These are phyloP conservation scores for Penicillium lagena DNA, from an alignment of 495 filamentous ascomycete species.

Conservation along the genomic window DNA sequence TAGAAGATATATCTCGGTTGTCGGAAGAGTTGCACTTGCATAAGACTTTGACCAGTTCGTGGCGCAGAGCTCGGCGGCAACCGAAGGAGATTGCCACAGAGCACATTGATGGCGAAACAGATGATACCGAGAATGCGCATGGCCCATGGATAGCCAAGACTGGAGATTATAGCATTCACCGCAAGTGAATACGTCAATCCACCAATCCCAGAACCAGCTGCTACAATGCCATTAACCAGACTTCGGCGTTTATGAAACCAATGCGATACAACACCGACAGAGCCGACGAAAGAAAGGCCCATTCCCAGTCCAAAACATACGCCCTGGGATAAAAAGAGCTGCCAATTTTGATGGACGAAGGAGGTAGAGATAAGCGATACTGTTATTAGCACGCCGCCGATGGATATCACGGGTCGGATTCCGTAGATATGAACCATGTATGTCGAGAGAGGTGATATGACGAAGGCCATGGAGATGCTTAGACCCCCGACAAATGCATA, in stretches of 20 bases:
- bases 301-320: conserved; percentile 42
- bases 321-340: conserved; percentile 47
- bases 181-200: conserved; percentile 45
- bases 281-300: conserved; percentile 45
- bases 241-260: conserved; percentile 46
- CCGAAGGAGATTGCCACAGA: conserved; percentile 30
- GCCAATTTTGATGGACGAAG: conserved; percentile 39
- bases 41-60: conserved; percentile 23
- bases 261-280: conserved; percentile 40
- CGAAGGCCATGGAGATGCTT: conserved; percentile 39
- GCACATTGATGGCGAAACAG: conserved; percentile 30
- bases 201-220: conserved; percentile 43
- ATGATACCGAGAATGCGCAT: conserved; percentile 45
- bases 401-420: conserved; percentile 24
- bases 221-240: conserved; percentile 43
- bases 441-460: conserved; percentile 44
- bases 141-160: conserved; percentile 39
- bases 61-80: conserved; percentile 29
- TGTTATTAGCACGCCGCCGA: conserved; percentile 34
- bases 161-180: conserved; percentile 38
- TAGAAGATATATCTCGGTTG: conserved; percentile 37
- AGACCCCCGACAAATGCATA: conserved; percentile 50
- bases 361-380: conserved; percentile 39
- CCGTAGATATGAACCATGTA: conserved; percentile 18
- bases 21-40: conserved; percentile 30